Evolutionary conservation across 805 yeast species (phyloP).

Genomic region (Scheffersomyces amazonensis): DNA sequence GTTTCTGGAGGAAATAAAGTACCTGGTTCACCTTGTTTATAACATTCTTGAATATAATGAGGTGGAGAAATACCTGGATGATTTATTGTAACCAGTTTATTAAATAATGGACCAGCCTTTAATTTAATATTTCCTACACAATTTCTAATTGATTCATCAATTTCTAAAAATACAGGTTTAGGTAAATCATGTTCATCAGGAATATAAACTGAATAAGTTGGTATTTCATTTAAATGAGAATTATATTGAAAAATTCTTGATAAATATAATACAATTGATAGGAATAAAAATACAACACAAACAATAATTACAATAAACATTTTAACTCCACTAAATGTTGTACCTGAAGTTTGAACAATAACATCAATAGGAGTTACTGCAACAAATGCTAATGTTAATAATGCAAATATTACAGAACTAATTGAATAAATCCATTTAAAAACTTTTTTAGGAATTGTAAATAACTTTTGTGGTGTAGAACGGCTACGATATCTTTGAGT

Average conservation of each 20-base stretch:
- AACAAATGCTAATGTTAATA: constrained; percentile 49
- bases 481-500: not conserved
- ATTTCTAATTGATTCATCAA: constrained; percentile 20
- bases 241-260: constrained; percentile 58
- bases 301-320: constrained; percentile 78
- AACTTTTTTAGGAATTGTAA: constrained; percentile 17
- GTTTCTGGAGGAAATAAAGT: constrained; percentile 23
- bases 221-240: constrained; percentile 68
- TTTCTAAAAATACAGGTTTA: constrained; percentile 16
- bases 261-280: constrained; percentile 50
- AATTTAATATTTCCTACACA: constrained; percentile 27
- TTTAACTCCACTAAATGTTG: constrained; percentile 66
- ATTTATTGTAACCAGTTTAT: constrained; percentile 19
- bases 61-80: constrained; percentile 44
- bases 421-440: constrained; percentile 28
- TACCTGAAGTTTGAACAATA: constrained; percentile 52
- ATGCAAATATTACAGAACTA: constrained; percentile 19
- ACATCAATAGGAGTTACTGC: constrained; percentile 80
- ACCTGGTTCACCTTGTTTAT: constrained; percentile 14
- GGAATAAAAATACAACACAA: constrained; percentile 55
- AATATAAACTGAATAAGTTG: constrained; percentile 58
- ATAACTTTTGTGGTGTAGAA: constrained; percentile 2
- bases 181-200: constrained; percentile 60
- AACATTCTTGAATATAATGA: constrained; percentile 32
- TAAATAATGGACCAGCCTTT: constrained; percentile 36